Conservation (phyloP, 2,329 filamentous ascomycete species). For the Penicillium concentricum region DNA sequence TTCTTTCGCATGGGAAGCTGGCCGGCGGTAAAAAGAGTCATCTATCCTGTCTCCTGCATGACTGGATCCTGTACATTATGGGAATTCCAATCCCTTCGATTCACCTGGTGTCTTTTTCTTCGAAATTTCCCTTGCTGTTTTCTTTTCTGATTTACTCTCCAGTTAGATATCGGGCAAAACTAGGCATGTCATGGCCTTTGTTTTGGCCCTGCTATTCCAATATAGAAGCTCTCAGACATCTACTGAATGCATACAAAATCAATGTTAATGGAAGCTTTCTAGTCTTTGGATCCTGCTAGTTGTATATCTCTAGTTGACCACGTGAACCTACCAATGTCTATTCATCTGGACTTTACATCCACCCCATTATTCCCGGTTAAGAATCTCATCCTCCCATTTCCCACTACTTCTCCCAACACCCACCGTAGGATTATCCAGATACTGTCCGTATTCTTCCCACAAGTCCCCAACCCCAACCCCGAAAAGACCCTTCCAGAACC, state of each 20-base stretch:
- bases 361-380: slow-evolving; percentile 17
- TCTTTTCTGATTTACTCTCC: slow-evolving; percentile 14
- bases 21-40: slow-evolving; percentile 22
- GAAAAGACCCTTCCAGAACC: slow-evolving; percentile 53
- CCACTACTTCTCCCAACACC: slow-evolving; percentile 7
- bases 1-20: slow-evolving; percentile 27
- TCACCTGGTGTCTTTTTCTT: slow-evolving; percentile 34
- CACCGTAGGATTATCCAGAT: slow-evolving; percentile 39
- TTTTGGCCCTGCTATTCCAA: slow-evolving; percentile 11
- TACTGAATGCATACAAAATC: slow-evolving; percentile 26
- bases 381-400: slow-evolving; percentile 31
- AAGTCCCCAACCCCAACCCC: slow-evolving; percentile 65
- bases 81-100: slow-evolving; percentile 34
- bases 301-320: background rate
- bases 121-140: slow-evolving; percentile 16
- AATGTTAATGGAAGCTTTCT: background rate
- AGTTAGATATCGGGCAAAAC: slow-evolving; percentile 17
- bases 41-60: slow-evolving; percentile 29
- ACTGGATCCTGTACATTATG: slow-evolving; percentile 42
- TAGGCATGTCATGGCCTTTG: slow-evolving; percentile 5
- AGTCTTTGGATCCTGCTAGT: background rate
- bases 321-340: background rate
- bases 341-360: background rate
- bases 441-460: slow-evolving; percentile 69
- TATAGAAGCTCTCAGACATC: slow-evolving; percentile 17